phyloP scores from a whole-genome alignment of 164 flowering plant genomes.

The Dillenia suffruticosa region DNA sequence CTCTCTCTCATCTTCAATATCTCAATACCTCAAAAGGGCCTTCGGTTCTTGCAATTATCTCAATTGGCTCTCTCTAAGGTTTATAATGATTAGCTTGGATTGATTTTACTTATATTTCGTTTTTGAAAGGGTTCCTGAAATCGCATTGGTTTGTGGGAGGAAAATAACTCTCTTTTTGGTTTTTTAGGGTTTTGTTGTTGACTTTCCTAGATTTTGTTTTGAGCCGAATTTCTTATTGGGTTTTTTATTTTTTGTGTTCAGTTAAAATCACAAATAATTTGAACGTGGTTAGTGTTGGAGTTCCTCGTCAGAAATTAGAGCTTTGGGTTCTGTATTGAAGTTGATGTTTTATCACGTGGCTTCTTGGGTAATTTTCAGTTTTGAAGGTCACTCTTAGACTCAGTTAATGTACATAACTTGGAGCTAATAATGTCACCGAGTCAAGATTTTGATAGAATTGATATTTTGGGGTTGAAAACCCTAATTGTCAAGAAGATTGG shows the following conservation, averaged over 20 bases:
- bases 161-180: too few species aligned
- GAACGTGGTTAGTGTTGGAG: slow-evolving; percentile 1
- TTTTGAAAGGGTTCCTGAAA: too few species aligned
- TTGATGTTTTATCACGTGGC: slow-evolving; percentile 7
- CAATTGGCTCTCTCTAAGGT: too few species aligned
- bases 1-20: too few species aligned
- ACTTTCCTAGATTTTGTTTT: slow-evolving; percentile 4
- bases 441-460: slow-evolving; percentile 37
- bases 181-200: too few species aligned
- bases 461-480: slow-evolving; percentile 60
- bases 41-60: too few species aligned
- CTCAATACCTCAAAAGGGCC: too few species aligned
- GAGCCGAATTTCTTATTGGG: slow-evolving; percentile 15
- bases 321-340: slow-evolving; percentile 15
- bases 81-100: too few species aligned
- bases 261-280: slow-evolving; percentile 6
- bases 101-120: too few species aligned
- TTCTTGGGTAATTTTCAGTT: not conserved
- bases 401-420: slow-evolving; percentile 18
- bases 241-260: slow-evolving; percentile 6
- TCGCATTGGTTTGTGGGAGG: too few species aligned
- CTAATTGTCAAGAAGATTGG: slow-evolving; percentile 52
- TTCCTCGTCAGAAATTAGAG: slow-evolving; percentile 17
- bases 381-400: slow-evolving; percentile 1
- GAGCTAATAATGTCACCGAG: slow-evolving; percentile 32